Base-by-base conservation (phyloP, 805 yeast species). In the Brettanomyces sp. region DNA sequence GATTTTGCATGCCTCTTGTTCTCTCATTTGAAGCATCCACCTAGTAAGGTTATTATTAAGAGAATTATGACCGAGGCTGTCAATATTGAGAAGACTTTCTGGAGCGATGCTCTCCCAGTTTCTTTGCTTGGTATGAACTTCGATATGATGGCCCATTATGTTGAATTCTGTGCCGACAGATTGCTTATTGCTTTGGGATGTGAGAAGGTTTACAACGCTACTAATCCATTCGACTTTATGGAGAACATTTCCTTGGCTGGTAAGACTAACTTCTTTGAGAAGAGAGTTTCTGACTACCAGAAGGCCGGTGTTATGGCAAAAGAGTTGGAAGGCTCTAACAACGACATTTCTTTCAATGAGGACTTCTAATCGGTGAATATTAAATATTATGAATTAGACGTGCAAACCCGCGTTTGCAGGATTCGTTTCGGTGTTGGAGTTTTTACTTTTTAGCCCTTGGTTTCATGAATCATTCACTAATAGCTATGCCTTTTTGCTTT, bases 281-380 rank as follows among this genome's bases (percentile, higher is more conserved):
- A 91, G 80, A 85, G 99, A 73, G 99, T 91, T 48, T 85, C 95
- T 48, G 99, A 91, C 70, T 91, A 91, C 73, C 99, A 91, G 73
- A 93, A 91, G 74, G 98, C 99, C 48, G 98, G 99, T 74, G 99
- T 91, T 61, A 91, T 91, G 93, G 91, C 95, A 55, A 77, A 79
- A 56, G 64, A 72, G 50, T 63, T 65, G 50, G 70, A 68, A 50
- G 55, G 65, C 42, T 8, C 14, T 18, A 71, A 73, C 47, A 72
- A 72, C 63, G 77, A 79, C 41, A 90, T 91, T 70, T 71, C 84
- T 42, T 83, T 93, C 58, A 95, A 90, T 67, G 99, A 91, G 69
- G 98, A 93, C 61, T 91, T 91, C 69, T 91, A 81, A 73, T 36
- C 42, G 38, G 18, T 6, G 38, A 18, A 18, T 36, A 36, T 36